A percentile compares a stretch with the other conserved stretches of the same genome.
These are phyloP conservation scores for Coemansia sp. DNA, from an alignment of 192 early-diverging fungal species.

Conservation along the genomic window DNA sequence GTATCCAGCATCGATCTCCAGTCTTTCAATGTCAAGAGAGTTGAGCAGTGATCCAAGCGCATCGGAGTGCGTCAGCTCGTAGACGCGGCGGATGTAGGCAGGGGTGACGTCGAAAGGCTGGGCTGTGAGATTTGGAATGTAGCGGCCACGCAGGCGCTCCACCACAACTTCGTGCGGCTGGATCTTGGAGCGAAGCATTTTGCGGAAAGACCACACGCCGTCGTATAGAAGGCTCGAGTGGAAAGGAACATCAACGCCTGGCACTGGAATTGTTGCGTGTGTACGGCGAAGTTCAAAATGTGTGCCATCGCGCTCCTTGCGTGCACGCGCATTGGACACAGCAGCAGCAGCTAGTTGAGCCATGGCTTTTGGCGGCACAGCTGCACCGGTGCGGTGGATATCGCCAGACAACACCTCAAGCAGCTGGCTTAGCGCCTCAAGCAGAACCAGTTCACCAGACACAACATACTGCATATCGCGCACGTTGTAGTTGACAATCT, in stretches of 20 bases:
- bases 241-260: slow-evolving; percentile 95
- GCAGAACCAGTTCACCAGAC: slow-evolving; percentile 76
- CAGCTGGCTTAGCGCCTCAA: slow-evolving; percentile 74
- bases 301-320: slow-evolving; percentile 57
- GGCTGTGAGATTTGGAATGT: slow-evolving; percentile 95
- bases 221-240: slow-evolving; percentile 85
- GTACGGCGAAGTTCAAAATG: slow-evolving; percentile 70
- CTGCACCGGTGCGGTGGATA: slow-evolving; percentile 46
- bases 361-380: slow-evolving; percentile 64
- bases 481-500: slow-evolving; percentile 97
- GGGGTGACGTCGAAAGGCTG: slow-evolving; percentile 77
- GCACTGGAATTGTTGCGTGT: slow-evolving; percentile 83
- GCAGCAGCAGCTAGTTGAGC: slow-evolving; percentile 63
- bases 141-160: slow-evolving; percentile 69
- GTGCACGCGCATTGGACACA: slow-evolving; percentile 30
- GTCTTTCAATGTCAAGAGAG: slow-evolving; percentile 66
- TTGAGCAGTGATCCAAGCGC: slow-evolving; percentile 68
- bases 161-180: slow-evolving; percentile 70
- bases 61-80: slow-evolving; percentile 68
- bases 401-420: slow-evolving; percentile 71
- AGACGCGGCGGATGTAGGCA: slow-evolving; percentile 71
- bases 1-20: slow-evolving; percentile 60
- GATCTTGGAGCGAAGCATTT: slow-evolving; percentile 75
- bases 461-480: slow-evolving; percentile 91
- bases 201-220: slow-evolving; percentile 85